Base-by-base conservation (phyloP, 495 filamentous ascomycete species). In the Apodospora peruviana region DNA sequence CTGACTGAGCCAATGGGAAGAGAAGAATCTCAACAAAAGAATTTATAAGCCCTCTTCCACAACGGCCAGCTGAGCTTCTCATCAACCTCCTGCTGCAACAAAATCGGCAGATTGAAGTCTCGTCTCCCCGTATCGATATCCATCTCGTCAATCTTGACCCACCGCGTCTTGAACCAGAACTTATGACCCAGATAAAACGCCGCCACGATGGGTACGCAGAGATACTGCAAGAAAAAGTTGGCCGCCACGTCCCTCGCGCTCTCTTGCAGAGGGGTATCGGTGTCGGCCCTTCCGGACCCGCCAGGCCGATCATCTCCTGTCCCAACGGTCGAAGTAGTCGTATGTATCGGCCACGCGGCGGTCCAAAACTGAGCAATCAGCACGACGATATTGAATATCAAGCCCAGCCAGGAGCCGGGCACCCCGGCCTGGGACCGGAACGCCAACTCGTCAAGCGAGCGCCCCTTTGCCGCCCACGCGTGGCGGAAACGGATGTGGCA, bases 291-390 rank as follows among this genome's bases (percentile, higher is more conserved):
- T 61, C 63, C 74, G 0, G 59, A 45, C 0, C 48, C 65, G 55
- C 79, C n/a, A 3, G n/a, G 5, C 16, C 82, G 16, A 77, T 14
- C 14, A 32, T 7, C 27, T 7, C 7, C 7, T 7, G 7, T 32
- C 7, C 14, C 14, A 7, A 32, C 27, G 7, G 14, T 14, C 27
- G 27, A 32, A 32, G 27, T 7, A 14, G 27, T 14, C 7, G 27
- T 14, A 1, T 43, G n/a, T 20, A 93, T 71, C 1, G 93, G 93
- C 51, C 84, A 87, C 14, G 88, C 84, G 23, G 86, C 90, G 22
- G 84, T 85, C 93, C 93, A 97, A 73, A 97, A 95, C 60, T 97
- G 91, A 7, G 87, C 91, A 39, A 91, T 59, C 18, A 97, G 76
- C n/a, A 98, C 83, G 9, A 95, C 70, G 21, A 73, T 46, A 64